Conservation (phyloP, 2,329 filamentous ascomycete genomes). For the Xylaria sp. region DNA sequence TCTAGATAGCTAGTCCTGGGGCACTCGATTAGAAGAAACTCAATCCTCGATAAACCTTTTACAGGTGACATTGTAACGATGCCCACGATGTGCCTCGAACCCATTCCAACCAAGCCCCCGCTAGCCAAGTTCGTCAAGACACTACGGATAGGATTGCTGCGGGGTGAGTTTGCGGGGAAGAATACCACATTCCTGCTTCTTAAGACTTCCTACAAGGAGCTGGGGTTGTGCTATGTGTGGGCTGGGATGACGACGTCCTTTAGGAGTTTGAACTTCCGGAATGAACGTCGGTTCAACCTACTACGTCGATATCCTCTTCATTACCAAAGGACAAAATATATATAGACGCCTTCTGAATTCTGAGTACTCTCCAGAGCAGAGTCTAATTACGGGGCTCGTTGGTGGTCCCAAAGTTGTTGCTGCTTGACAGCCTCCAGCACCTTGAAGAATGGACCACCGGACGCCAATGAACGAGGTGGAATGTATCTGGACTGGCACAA, state of each 20-base stretch:
- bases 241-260: not conserved
- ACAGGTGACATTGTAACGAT: not conserved
- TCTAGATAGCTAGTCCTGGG: not conserved
- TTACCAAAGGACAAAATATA: no score
- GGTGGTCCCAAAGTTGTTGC: no score
- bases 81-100: not conserved
- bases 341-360: no score
- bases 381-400: no score
- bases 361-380: no score
- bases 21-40: not conserved
- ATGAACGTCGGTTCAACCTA: no score
- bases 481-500: no score
- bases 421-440: no score
- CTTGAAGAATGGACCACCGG: no score
- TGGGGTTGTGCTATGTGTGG: not conserved
- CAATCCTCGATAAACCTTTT: not conserved
- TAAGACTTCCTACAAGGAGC: slow-evolving; percentile 5
- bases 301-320: no score
- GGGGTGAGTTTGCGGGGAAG: slow-evolving; percentile 24
- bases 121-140: not conserved
- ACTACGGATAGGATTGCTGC: not conserved
- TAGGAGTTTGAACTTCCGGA: no score
- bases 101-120: not conserved
- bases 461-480: no score
- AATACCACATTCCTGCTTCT: slow-evolving; percentile 10